phyloP scores from a whole-genome alignment of 345 rosid genomes.

The Syzygium grande region DNA sequence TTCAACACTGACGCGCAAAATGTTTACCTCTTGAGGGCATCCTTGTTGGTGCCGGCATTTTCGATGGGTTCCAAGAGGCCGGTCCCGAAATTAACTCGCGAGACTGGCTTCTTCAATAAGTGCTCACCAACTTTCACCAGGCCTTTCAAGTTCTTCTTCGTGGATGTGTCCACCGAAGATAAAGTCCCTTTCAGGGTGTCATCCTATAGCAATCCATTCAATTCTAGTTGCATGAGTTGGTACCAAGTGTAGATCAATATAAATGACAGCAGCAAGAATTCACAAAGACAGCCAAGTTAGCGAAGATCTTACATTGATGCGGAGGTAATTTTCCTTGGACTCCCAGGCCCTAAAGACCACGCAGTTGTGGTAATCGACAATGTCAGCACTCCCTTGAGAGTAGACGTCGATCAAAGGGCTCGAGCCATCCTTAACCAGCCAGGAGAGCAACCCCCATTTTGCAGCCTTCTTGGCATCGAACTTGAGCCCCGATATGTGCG shows the following conservation, averaged over 20 bases:
- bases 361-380: slow-evolving; percentile 51
- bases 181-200: slow-evolving; percentile 39
- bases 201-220: slow-evolving; percentile 11
- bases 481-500: slow-evolving; percentile 18
- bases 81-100: slow-evolving; percentile 29
- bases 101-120: slow-evolving; percentile 30
- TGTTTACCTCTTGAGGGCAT: slow-evolving; percentile 42
- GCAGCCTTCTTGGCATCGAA: slow-evolving; percentile 38
- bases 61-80: slow-evolving; percentile 44
- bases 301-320: slow-evolving; percentile 42
- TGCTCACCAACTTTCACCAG: slow-evolving; percentile 38
- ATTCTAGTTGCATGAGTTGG: background rate
- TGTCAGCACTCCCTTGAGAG: slow-evolving; percentile 32
- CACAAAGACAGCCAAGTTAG: background rate
- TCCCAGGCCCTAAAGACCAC: slow-evolving; percentile 47
- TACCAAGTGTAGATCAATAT: background rate
- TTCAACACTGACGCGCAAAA: background rate
- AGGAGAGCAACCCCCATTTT: slow-evolving; percentile 56
- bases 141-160: slow-evolving; percentile 37
- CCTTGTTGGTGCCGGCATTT: slow-evolving; percentile 33
- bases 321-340: slow-evolving; percentile 49
- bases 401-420: slow-evolving; percentile 48
- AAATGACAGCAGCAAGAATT: background rate
- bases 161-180: slow-evolving; percentile 36
- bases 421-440: slow-evolving; percentile 42